These are phyloP conservation scores for Aspergillus chevalieri DNA, from an alignment of 2,329 filamentous ascomycete genomes.

Conservation along the genomic window DNA sequence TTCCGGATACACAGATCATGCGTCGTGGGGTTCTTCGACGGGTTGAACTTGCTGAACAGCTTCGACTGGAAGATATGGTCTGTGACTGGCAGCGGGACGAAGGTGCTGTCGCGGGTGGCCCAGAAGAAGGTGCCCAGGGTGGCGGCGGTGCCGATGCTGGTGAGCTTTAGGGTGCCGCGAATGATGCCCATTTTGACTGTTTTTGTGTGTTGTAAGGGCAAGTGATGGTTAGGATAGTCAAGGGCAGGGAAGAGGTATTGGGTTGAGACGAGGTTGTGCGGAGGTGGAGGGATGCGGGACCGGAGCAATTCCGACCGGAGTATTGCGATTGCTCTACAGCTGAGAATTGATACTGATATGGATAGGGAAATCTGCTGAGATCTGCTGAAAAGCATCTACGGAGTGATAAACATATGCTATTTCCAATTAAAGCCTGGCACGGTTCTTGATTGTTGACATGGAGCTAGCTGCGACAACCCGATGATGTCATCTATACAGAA, in stretches of 20 bases:
- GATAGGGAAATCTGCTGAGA: not conserved
- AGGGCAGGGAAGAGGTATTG: not conserved
- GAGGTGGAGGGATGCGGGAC: not conserved
- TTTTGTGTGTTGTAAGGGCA: not conserved
- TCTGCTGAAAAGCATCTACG: no score
- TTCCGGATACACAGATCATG: constrained; percentile 60
- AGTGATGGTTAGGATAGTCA: not conserved
- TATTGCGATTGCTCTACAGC: no score
- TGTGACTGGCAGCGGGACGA: constrained; percentile 53
- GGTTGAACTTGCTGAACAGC: constrained; percentile 56
- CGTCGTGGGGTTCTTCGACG: constrained; percentile 55
- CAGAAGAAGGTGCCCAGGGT: constrained; percentile 50
- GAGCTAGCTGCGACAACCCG: not conserved
- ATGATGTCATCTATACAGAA: not conserved
- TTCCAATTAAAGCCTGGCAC: no score
- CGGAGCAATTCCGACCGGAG: not conserved
- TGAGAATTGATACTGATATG: not conserved
- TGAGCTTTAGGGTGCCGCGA: constrained; percentile 37
- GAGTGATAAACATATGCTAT: no score
- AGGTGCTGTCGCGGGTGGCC: constrained; percentile 50
- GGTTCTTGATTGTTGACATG: not conserved
- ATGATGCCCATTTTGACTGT: constrained; percentile 48
- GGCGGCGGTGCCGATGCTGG: constrained; percentile 44
- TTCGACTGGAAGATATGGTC: constrained; percentile 58
- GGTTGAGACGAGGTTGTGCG: not conserved